Evolutionary conservation across 129 eudicot genomes (phyloP), one percentile per base, ranked within the genome.

Genomic region (Ambrosia trifida): DNA sequence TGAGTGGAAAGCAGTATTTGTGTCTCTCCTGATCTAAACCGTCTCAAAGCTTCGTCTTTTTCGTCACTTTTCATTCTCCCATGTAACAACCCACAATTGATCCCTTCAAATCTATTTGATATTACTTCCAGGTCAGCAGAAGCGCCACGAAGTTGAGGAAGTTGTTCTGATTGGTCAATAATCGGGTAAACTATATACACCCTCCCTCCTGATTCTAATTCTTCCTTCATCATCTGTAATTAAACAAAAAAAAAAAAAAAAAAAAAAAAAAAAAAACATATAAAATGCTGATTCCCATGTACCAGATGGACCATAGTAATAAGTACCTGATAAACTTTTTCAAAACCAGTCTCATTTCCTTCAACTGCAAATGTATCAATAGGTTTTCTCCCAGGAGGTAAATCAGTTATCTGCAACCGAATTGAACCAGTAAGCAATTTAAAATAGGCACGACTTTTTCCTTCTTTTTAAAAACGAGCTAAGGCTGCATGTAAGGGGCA

Each of bases 301-400:
- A 49, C 18, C 2, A n/a, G 58, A 79, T 31, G 69, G 47, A 52
- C 19, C 18, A 63, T 16, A 70, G 56, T 60, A 49, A 41, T 28
- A 49, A 3, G 31, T 58, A 90, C 99, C 99, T 95, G 81, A 84
- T 90, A 95, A 71, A 89, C 91, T 76, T 80, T 80, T 74, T 86
- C 89, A 52, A 84, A 82, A 36, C 99, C 99, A 78, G 69, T 40
- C 53, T 95, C 91, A 57, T 84, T 84, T 76, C 96, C 99, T 95
- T 84, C 89, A 68, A 90, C 67, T 45, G 65, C 65, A 58, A 49
- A 69, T 50, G 99, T 95, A 61, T 87, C 86, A 24, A 90, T 78
- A 7, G 99, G 91, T 64, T 77, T 76, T 82, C 99, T 95, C 78
- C 97, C 99, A 45, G 99, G 99, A 68, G 97, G 99, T 66, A 90